Conservation (phyloP, 768 basidiomycete genomes). For the Galerina marginata region DNA sequence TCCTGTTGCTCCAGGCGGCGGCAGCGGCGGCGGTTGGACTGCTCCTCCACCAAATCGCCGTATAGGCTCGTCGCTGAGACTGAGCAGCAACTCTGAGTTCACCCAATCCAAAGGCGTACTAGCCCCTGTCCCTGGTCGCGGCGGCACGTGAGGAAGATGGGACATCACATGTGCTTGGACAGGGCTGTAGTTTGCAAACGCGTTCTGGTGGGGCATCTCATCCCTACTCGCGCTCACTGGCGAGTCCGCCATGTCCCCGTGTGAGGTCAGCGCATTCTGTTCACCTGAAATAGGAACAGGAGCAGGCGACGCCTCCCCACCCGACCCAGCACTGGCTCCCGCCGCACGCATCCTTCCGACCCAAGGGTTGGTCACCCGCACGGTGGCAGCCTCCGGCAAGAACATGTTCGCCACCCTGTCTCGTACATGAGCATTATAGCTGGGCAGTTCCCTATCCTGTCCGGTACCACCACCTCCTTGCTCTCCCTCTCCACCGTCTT, state of each 20-base stretch:
- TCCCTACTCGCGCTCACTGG: background rate
- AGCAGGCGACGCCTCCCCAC: background rate
- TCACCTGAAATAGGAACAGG: slow-evolving; percentile 1
- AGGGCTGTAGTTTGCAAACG: background rate
- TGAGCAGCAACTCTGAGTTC: slow-evolving; percentile 80
- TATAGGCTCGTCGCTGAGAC: slow-evolving; percentile 28
- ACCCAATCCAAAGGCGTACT: slow-evolving; percentile 73
- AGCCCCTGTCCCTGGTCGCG: slow-evolving; percentile 34
- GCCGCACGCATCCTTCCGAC: slow-evolving; percentile 17
- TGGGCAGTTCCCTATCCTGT: slow-evolving; percentile 81
- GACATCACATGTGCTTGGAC: slow-evolving; percentile 33
- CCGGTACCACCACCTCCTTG: slow-evolving; percentile 26
- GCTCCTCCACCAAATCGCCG: slow-evolving; percentile 9
- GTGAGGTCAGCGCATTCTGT: background rate
- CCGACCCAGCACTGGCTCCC: background rate
- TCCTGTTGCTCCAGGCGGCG: background rate
- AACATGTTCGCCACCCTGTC: slow-evolving; percentile 88
- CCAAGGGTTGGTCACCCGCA: slow-evolving; percentile 73
- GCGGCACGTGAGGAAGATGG: slow-evolving; percentile 53
- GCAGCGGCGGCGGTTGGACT: background rate
- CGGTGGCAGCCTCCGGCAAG: slow-evolving; percentile 63
- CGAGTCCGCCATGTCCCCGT: no score
- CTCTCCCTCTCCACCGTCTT: slow-evolving; percentile 6
- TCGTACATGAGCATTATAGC: slow-evolving; percentile 87
- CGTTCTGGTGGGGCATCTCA: no score